These are phyloP conservation scores for Articulospora tetracladia DNA, from an alignment of 495 filamentous ascomycete genomes.

Conservation along the genomic window DNA sequence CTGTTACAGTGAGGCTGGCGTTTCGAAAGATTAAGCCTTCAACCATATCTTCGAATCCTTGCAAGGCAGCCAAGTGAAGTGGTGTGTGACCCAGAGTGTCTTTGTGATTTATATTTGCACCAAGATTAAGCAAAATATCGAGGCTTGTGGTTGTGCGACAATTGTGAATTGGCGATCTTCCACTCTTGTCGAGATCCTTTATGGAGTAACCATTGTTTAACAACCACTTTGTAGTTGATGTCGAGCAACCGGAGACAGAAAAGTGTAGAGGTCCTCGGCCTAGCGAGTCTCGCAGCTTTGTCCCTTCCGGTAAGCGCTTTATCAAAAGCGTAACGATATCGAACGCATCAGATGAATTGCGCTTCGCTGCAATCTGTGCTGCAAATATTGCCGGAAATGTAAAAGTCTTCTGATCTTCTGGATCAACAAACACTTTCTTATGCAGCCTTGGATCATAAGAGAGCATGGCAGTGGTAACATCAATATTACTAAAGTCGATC, in stretches of 20 bases:
- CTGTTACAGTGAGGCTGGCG: neutral
- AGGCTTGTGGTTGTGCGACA: slow-evolving; percentile 16
- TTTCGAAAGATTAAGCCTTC: slow-evolving; percentile 16
- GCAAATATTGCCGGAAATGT: slow-evolving; percentile 27
- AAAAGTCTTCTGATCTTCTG: slow-evolving; percentile 11
- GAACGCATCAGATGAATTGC: slow-evolving; percentile 22
- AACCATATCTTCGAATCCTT: slow-evolving; percentile 21
- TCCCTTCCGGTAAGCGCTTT: slow-evolving; percentile 11
- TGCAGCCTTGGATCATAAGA: slow-evolving; percentile 10
- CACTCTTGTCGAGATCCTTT: slow-evolving; percentile 17
- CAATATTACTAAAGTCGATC: slow-evolving; percentile 26
- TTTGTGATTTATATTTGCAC: slow-evolving; percentile 21
- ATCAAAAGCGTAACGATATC: slow-evolving; percentile 21
- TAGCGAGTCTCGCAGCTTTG: slow-evolving; percentile 1
- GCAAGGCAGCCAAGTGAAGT: slow-evolving; percentile 20
- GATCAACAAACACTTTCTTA: slow-evolving; percentile 8
- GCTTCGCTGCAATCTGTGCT: slow-evolving; percentile 20
- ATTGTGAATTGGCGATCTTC: slow-evolving; percentile 22
- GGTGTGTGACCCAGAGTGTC: slow-evolving; percentile 20
- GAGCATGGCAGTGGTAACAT: slow-evolving; percentile 18
- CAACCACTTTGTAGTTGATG: slow-evolving; percentile 19
- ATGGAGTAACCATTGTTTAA: slow-evolving; percentile 15
- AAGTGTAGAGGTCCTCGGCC: slow-evolving; percentile 19
- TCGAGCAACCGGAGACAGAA: slow-evolving; percentile 20
- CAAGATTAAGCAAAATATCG: slow-evolving; percentile 10